Evolutionary conservation across 1,139 yeast species (phyloP).

Genomic region (Taphrina pruni): DNA sequence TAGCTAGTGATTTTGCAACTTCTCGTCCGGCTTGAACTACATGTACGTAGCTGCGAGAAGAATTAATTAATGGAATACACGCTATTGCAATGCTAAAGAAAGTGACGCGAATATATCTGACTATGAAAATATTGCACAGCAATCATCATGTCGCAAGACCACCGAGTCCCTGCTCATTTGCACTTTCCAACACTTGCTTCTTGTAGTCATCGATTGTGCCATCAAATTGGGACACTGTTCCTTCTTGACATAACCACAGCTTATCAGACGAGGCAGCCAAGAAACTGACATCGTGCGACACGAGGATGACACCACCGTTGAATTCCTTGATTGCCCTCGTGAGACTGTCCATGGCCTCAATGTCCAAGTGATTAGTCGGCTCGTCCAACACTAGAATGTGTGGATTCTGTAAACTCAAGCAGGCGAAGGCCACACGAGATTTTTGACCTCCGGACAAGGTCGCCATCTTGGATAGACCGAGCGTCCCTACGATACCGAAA

Average conservation of each 20-base stretch:
- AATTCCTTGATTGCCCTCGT: slow-evolving; percentile 85
- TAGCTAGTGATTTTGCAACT: too few species aligned
- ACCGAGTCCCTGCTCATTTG: slow-evolving; percentile 38
- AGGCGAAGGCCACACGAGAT: slow-evolving; percentile 97
- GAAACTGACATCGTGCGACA: slow-evolving; percentile 92
- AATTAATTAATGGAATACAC: too few species aligned
- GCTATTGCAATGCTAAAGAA: too few species aligned
- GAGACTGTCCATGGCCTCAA: slow-evolving; percentile 98
- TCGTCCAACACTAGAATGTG: slow-evolving; percentile 95
- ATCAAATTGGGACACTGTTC: slow-evolving; percentile 75
- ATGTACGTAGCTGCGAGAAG: too few species aligned
- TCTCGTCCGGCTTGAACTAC: too few species aligned
- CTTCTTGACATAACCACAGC: slow-evolving; percentile 92
- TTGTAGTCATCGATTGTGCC: slow-evolving; percentile 89
- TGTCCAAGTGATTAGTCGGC: slow-evolving; percentile 98
- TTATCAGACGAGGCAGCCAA: slow-evolving; percentile 87
- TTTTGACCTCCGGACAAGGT: slow-evolving; percentile 96
- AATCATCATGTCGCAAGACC: slow-evolving; percentile 27
- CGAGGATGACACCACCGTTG: slow-evolving; percentile 96
- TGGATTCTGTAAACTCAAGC: slow-evolving; percentile 87
- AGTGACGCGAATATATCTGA: too few species aligned
- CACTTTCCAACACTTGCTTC: slow-evolving; percentile 69
- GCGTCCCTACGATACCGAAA: slow-evolving; percentile 93
- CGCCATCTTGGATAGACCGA: slow-evolving; percentile 90
- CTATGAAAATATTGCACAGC: too few species aligned